These are phyloP conservation scores for Globisporangium rhizosaccharum DNA, from an alignment of 352 stramenopile genomes.

Conservation along the genomic window DNA sequence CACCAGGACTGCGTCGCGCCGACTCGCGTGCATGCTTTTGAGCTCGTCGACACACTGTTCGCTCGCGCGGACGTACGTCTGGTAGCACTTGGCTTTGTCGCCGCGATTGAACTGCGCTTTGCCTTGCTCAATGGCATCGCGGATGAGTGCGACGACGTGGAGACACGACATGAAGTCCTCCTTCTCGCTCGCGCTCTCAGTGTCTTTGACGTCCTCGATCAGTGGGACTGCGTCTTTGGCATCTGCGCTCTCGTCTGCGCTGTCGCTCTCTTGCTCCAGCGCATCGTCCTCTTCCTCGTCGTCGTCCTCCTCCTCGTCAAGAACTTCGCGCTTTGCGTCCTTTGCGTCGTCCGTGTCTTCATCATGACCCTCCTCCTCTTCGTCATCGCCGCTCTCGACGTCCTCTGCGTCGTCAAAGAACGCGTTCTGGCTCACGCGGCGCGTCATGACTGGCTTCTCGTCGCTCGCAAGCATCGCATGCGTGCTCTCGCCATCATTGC, in stretches of 20 bases:
- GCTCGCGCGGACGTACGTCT: constrained; percentile 48
- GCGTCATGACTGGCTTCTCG: constrained; percentile 8
- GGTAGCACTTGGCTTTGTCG: constrained; percentile 68
- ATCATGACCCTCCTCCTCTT: constrained; percentile 23
- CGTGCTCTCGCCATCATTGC: constrained; percentile 11
- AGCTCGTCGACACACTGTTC: constrained; percentile 41
- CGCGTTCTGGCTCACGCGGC: neutral
- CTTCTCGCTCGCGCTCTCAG: constrained; percentile 25
- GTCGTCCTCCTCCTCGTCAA: constrained; percentile 2
- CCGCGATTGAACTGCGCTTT: constrained; percentile 73
- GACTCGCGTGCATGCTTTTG: constrained; percentile 22
- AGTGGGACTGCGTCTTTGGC: constrained; percentile 3
- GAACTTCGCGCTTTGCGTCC: neutral
- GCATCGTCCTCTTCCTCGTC: neutral
- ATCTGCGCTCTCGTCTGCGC: neutral
- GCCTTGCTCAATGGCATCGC: constrained; percentile 45
- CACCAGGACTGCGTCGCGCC: constrained; percentile 23
- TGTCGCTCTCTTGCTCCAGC: neutral
- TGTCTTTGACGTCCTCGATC: constrained; percentile 7
- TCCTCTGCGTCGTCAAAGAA: constrained; percentile 16
- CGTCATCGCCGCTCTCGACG: constrained; percentile 16
- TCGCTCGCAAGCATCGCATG: constrained; percentile 2
- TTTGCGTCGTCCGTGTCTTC: neutral
- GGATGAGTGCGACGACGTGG: constrained; percentile 38
- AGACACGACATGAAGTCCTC: constrained; percentile 32